These are phyloP conservation scores for Kwoniella europaea DNA, from an alignment of 768 basidiomycete species.

Conservation along the genomic window DNA sequence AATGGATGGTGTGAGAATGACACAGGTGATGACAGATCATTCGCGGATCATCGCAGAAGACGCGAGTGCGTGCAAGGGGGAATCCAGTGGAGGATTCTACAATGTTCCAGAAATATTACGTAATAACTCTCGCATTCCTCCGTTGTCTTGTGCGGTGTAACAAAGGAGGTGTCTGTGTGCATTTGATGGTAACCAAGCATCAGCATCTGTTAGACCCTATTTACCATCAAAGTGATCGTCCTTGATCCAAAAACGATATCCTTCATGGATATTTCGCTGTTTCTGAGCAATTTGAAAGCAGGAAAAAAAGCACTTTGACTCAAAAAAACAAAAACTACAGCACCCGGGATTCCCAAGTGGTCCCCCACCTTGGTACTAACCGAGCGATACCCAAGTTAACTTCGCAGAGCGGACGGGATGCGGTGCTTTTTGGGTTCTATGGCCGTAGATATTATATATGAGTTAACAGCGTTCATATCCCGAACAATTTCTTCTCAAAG, in stretches of 20 bases:
- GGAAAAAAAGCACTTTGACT: neutral
- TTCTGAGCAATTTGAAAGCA: no score
- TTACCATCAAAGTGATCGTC: no score
- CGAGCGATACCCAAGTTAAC: neutral
- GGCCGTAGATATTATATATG: neutral
- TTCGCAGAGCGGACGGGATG: constrained; percentile 1
- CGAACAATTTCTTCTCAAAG: neutral
- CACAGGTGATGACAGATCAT: neutral
- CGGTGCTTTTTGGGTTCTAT: neutral
- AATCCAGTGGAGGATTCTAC: neutral
- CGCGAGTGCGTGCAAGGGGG: constrained; percentile 2
- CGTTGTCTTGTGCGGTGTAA: no score
- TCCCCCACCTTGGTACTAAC: constrained; percentile 1
- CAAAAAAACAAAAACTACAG: neutral
- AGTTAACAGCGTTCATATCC: no score
- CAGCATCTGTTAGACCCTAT: no score
- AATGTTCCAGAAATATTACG: neutral
- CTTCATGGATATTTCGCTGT: no score
- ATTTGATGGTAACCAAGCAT: no score
- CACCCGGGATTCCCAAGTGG: constrained; percentile 1
- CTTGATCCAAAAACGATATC: no score
- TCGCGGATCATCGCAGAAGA: neutral
- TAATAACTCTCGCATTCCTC: neutral
- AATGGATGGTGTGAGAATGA: constrained; percentile 4
- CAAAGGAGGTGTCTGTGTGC: no score